Conservation (phyloP, 768 basidiomycete species). For the Termitomyces sp. region DNA sequence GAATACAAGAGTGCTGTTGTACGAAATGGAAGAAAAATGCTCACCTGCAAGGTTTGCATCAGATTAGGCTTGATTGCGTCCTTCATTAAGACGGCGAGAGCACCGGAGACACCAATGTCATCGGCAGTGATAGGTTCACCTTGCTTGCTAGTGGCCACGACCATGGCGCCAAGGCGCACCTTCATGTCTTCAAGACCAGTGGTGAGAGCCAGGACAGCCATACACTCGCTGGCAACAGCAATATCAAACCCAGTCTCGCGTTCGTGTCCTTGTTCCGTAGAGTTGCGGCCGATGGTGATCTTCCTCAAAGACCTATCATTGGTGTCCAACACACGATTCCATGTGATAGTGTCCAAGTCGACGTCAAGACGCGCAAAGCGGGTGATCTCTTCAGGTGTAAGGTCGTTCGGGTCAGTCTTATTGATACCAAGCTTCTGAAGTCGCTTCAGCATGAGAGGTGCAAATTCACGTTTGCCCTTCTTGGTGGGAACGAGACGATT, state of each 20-base stretch:
- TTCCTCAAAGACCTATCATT: constrained; percentile 97
- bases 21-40: background rate
- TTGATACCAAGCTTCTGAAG: constrained; percentile 92
- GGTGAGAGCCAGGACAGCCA: constrained; percentile 94
- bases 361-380: constrained; percentile 91
- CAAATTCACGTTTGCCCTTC: constrained; percentile 94
- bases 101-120: constrained; percentile 92
- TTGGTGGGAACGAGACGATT: constrained; percentile 87
- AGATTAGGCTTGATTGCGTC: constrained; percentile 99
- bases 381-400: constrained; percentile 89
- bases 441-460: constrained; percentile 94
- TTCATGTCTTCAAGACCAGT: constrained; percentile 91
- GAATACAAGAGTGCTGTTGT: background rate
- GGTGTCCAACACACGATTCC: constrained; percentile 96
- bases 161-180: constrained; percentile 91
- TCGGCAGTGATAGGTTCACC: constrained; percentile 95
- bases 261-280: constrained; percentile 87
- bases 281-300: constrained; percentile 86
- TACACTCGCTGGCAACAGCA: constrained; percentile 94
- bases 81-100: constrained; percentile 95
- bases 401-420: constrained; percentile 88
- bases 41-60: constrained; percentile 93
- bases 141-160: constrained; percentile 88
- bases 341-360: constrained; percentile 88
- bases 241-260: constrained; percentile 95